A percentile compares a stretch with the other conserved stretches of the same genome.
Evolutionary conservation across 2,329 filamentous ascomycete species (phyloP).

Genomic region (Fusarium solani-melongenae): DNA sequence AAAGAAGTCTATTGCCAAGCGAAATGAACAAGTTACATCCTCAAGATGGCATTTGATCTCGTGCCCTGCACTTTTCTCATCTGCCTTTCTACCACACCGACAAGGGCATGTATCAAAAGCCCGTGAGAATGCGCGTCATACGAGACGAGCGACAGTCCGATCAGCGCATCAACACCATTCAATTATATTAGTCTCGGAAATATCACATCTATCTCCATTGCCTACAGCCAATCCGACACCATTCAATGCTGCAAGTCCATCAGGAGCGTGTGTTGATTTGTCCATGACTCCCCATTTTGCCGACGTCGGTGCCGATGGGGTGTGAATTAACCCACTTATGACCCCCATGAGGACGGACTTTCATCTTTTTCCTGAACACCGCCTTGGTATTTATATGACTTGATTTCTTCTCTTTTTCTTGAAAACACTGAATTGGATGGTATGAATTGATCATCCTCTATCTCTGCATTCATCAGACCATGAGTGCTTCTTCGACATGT

Average conservation of each 20-base stretch:
- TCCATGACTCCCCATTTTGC: constrained; percentile 4
- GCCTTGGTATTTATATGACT: constrained; percentile 15
- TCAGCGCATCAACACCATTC: neutral
- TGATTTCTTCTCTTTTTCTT: neutral
- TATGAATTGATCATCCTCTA: neutral
- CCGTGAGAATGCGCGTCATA: neutral
- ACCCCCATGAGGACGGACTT: constrained; percentile 6
- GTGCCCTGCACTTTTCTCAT: neutral
- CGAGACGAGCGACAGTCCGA: neutral
- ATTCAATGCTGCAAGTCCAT: neutral
- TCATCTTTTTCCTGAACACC: constrained; percentile 1
- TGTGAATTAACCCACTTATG: constrained; percentile 17
- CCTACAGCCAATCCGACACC: neutral
- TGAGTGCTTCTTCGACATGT: constrained; percentile 4
- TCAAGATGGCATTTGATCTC: neutral
- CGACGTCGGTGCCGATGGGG: constrained; percentile 31
- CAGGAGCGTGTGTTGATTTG: neutral
- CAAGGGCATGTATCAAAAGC: neutral
- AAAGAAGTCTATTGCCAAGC: neutral
- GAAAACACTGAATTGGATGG: neutral
- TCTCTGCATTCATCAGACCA: neutral
- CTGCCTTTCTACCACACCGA: neutral
- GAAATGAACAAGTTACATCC: neutral
- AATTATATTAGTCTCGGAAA: neutral
- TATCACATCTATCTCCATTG: neutral